Conservation (phyloP, 2,329 filamentous ascomycete genomes). For the Ustulina deusta region DNA sequence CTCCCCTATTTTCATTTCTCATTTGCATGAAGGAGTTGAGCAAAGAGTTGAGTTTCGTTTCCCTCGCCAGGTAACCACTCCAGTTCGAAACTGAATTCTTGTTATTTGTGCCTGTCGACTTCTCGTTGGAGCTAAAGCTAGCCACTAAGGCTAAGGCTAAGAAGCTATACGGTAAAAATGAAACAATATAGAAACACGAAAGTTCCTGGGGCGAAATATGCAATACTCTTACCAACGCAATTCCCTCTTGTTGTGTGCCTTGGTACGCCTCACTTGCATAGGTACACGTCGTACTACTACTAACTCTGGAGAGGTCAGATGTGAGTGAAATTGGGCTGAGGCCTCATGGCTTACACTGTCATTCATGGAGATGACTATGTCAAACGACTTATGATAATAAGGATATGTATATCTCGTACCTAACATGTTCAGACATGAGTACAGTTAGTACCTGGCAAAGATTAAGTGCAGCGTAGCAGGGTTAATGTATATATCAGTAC, state of each 20-base stretch:
- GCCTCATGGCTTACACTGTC: not conserved
- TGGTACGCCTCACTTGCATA: not conserved
- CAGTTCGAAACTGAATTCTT: conserved; percentile 14
- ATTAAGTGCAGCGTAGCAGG: too few relatives aligned
- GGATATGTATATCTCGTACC: too few relatives aligned
- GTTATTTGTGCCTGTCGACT: not conserved
- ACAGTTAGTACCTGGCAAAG: not conserved
- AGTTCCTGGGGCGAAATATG: not conserved
- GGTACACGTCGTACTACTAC: not conserved
- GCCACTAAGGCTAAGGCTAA: not conserved
- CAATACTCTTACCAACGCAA: not conserved
- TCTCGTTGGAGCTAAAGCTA: not conserved
- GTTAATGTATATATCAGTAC: too few relatives aligned
- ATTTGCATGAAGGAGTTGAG: conserved; percentile 44
- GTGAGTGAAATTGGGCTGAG: too few relatives aligned
- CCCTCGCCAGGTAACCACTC: conserved; percentile 7
- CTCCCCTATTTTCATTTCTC: conserved; percentile 15
- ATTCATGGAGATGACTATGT: not conserved
- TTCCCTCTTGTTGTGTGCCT: not conserved
- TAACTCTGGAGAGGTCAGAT: not conserved
- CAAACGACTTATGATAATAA: too few relatives aligned
- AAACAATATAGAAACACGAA: conserved; percentile 29
- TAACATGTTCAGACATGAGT: not conserved
- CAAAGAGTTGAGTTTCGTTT: conserved; percentile 33
- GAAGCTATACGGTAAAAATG: not conserved